These are phyloP conservation scores for Limonium bicolor DNA, from an alignment of 148 eudicot genomes.

Conservation along the genomic window DNA sequence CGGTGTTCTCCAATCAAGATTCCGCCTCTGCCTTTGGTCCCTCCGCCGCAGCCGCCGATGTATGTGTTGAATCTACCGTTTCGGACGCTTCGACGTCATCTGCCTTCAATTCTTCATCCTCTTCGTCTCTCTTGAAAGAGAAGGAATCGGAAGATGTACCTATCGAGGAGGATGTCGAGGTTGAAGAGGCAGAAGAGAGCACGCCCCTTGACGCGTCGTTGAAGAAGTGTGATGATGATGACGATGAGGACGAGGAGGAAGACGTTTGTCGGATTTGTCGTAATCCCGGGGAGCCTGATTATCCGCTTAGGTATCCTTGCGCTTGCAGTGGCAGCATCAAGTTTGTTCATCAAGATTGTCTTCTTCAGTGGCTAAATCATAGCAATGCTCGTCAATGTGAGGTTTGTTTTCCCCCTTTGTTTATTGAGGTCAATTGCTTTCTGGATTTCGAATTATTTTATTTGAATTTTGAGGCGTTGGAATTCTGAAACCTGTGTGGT, in stretches of 20 bases:
- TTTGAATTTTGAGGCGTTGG: constrained; percentile 1
- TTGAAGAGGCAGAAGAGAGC: constrained; percentile 4
- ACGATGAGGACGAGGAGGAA: constrained; percentile 65
- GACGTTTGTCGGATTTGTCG: constrained; percentile 89
- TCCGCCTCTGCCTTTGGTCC: background rate
- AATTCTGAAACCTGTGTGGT: too few relatives aligned
- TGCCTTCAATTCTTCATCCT: constrained; percentile 10
- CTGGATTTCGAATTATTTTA: too few relatives aligned
- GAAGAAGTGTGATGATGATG: constrained; percentile 27
- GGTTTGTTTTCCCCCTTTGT: constrained; percentile 20
- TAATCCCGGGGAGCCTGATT: constrained; percentile 67
- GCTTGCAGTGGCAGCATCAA: constrained; percentile 94
- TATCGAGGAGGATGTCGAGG: constrained; percentile 7
- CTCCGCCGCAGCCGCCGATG: constrained; percentile 8
- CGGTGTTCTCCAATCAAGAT: constrained; percentile 7
- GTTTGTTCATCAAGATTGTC: constrained; percentile 90
- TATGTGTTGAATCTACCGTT: constrained; percentile 9
- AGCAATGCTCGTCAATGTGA: constrained; percentile 94
- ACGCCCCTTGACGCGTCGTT: background rate
- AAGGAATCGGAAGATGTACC: constrained; percentile 12
- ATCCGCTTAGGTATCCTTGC: constrained; percentile 78
- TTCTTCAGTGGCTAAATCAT: constrained; percentile 96
- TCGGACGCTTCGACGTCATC: constrained; percentile 3
- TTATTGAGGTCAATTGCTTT: background rate
- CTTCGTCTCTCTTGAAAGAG: constrained; percentile 4